phyloP scores from a whole-genome alignment of 2,329 filamentous ascomycete species.

The Colletotrichum kahawae region DNA sequence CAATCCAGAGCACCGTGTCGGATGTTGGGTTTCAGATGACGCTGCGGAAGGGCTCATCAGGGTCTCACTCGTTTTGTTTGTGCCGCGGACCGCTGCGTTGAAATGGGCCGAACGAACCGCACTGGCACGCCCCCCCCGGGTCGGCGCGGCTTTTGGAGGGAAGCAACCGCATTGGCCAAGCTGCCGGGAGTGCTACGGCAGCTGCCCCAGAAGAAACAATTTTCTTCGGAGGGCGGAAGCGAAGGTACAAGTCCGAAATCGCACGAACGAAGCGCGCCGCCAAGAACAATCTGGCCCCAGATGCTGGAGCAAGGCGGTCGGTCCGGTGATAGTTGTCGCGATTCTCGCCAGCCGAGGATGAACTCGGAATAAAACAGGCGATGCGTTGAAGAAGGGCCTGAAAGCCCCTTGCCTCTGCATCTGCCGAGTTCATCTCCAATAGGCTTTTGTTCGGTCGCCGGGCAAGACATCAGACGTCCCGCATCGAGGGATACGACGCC shows the following conservation, averaged over 20 bases:
- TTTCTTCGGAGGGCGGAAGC: background rate
- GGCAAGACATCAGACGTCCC: slow-evolving; percentile 6
- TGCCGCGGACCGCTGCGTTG: slow-evolving; percentile 4
- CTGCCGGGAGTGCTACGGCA: slow-evolving; percentile 10
- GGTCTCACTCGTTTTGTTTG: background rate
- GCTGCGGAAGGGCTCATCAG: background rate
- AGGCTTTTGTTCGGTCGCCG: slow-evolving; percentile 15
- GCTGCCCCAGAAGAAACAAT: background rate
- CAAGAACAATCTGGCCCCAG: slow-evolving; percentile 2
- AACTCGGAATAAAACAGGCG: background rate
- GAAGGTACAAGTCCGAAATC: slow-evolving; percentile 6
- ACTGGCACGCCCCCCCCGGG: slow-evolving; percentile 7
- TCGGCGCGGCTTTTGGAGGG: slow-evolving; percentile 3
- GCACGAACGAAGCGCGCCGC: slow-evolving; percentile 2
- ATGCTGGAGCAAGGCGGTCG: background rate
- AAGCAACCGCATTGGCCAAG: background rate
- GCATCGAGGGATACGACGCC: background rate
- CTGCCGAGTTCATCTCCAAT: background rate
- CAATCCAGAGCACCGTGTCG: slow-evolving; percentile 1
- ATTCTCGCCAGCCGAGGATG: slow-evolving; percentile 8
- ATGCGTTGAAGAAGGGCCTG: background rate
- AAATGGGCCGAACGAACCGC: background rate
- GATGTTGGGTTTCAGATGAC: slow-evolving; percentile 17
- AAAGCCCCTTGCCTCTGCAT: background rate
- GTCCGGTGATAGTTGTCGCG: background rate